Conservation (phyloP, 441 rosid genomes). For the Manihot esculenta region DNA sequence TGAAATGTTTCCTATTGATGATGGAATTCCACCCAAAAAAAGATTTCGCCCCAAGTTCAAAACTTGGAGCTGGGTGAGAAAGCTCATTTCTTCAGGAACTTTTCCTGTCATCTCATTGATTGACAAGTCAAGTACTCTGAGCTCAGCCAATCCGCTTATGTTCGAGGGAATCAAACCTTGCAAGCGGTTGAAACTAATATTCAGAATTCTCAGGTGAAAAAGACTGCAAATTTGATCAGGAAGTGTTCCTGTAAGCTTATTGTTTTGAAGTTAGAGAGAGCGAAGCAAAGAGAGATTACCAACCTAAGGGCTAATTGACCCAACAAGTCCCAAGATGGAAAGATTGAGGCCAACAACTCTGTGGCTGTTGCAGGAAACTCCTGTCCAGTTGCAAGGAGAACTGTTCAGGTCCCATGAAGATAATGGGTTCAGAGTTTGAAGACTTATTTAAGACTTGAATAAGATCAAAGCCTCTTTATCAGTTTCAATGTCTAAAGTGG, state of each 20-base stretch:
- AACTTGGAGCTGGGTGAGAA: slow-evolving; percentile 32
- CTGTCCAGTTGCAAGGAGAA: slow-evolving; percentile 52
- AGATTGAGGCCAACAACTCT: slow-evolving; percentile 35
- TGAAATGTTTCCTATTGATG: too few relatives aligned
- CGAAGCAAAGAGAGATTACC: slow-evolving; percentile 48
- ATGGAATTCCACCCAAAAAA: too few relatives aligned
- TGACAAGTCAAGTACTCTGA: slow-evolving; percentile 39
- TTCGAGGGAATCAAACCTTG: slow-evolving; percentile 37
- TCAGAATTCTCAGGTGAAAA: slow-evolving; percentile 35
- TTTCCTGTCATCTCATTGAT: slow-evolving; percentile 42
- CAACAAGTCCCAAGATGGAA: slow-evolving; percentile 26
- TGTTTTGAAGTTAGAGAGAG: slow-evolving; percentile 46
- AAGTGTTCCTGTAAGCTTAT: slow-evolving; percentile 38
- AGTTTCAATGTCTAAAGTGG: slow-evolving; percentile 27
- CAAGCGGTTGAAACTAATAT: slow-evolving; percentile 43
- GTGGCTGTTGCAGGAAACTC: slow-evolving; percentile 40
- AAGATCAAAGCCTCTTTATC: slow-evolving; percentile 45
- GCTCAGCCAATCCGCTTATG: slow-evolving; percentile 31
- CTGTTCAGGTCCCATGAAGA: slow-evolving; percentile 41
- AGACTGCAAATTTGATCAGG: slow-evolving; percentile 43
- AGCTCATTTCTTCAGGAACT: slow-evolving; percentile 34
- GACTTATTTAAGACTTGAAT: slow-evolving; percentile 36
- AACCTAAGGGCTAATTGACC: slow-evolving; percentile 43
- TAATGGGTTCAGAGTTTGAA: slow-evolving; percentile 17
- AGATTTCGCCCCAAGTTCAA: slow-evolving; percentile 36